Percentiles rank a stretch among this genome's conserved stretches.
phyloP scores from a whole-genome alignment of 1,284 basidiomycete species.

The Stereum hirsutum region DNA sequence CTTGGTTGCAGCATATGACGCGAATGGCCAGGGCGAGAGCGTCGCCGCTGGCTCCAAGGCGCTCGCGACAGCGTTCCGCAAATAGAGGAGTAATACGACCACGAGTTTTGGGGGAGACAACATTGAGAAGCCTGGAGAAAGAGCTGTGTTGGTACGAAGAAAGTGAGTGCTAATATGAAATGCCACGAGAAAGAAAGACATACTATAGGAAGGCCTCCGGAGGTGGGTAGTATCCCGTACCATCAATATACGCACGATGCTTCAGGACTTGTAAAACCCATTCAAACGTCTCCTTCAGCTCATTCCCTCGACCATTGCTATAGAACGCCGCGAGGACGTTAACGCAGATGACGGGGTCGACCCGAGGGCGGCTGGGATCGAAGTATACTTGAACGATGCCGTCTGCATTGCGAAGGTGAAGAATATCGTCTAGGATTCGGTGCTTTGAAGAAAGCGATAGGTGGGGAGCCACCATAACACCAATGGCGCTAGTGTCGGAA shows the following conservation, averaged over 20 bases:
- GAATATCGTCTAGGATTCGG: constrained; percentile 37
- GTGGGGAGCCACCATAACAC: constrained; percentile 25
- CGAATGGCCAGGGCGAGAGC: no score
- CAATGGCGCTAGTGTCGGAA: constrained; percentile 37
- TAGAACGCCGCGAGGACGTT: constrained; percentile 42
- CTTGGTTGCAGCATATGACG: no score
- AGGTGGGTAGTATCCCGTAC: constrained; percentile 40
- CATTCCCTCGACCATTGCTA: constrained; percentile 30
- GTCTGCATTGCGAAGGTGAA: constrained; percentile 32
- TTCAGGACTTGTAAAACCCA: constrained; percentile 36
- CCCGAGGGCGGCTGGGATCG: constrained; percentile 19
- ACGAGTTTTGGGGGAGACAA: constrained; percentile 10
- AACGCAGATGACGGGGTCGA: constrained; percentile 34
- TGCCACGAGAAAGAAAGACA: constrained; percentile 31
- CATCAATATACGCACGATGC: constrained; percentile 37
- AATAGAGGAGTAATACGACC: constrained; percentile 25
- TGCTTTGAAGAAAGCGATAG: constrained; percentile 20
- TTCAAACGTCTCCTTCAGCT: constrained; percentile 30
- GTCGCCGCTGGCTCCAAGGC: no score
- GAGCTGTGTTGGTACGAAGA: not conserved
- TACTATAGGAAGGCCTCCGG: constrained; percentile 41
- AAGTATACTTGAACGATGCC: constrained; percentile 38
- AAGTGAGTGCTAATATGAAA: constrained; percentile 22
- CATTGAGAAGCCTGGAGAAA: not conserved
- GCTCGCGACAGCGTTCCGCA: constrained; percentile 31